Evolutionary conservation across 2,329 filamentous ascomycete species (phyloP), one percentile per base, ranked within the genome.

Genomic region (Scleromitrula shiraiana): DNA sequence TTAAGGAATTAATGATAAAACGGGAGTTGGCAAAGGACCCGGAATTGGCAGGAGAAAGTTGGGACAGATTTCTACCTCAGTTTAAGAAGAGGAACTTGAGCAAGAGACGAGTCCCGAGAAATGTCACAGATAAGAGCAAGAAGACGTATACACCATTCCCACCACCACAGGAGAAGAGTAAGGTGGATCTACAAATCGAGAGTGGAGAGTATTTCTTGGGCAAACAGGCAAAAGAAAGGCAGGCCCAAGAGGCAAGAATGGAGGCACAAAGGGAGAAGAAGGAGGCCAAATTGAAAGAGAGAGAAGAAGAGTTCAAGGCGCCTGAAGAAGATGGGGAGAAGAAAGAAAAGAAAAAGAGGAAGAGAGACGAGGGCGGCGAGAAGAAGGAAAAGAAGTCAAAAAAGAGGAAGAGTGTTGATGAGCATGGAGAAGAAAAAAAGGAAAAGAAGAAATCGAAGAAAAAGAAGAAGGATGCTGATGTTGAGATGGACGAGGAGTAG

Each of bases 101-200:
- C 71, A 90, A 89, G 72, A 78, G 93, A 57, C 79, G 80, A 57
- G 80, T 83, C 59, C 94, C 93, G 0, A 79, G 80, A 74, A 88
- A 87, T 62, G 82, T 98, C 64, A 88, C 80, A 46, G 90, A 98
- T 74, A 98, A 98, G 77, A 69, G 74, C 64, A 95, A 91, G 78
- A 97, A 95, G 77, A 69, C 75, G 10, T 98, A 96, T 74, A 98
- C 94, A 56, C 91, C 93, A 8, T 98, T 98, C 82, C 93, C 93
- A 41, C 93, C 93, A 6, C 80, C 89, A 36, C 89, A 90, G 56
- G 91, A 98, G 76, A 95, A 95, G 86, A 96, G 90, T 80, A 98
- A 97, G 80, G 79, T 98, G 60, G 93, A 98, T 69, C 70, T 89
- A 68, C 91, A 98, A 76, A 95, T 98, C 72, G 93, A 98, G 74